These are phyloP conservation scores for Podospora tetraspora DNA, from an alignment of 495 filamentous ascomycete genomes.

Conservation along the genomic window DNA sequence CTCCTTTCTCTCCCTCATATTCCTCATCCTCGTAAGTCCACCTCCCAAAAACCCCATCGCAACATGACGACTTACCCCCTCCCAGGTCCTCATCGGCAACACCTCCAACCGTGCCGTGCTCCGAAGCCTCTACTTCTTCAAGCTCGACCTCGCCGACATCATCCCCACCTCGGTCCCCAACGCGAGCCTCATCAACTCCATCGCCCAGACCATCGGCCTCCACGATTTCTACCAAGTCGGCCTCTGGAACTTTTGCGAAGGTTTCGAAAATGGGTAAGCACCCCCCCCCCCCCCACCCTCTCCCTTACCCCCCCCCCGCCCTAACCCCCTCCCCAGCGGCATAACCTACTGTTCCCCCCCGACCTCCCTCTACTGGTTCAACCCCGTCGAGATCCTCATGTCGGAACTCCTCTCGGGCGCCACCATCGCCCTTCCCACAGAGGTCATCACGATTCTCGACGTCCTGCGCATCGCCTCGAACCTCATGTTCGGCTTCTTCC, in stretches of 20 bases:
- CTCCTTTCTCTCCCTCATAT: conserved; percentile 68
- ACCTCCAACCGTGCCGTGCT: conserved; percentile 54
- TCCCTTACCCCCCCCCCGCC: too few relatives aligned
- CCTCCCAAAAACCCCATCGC: not conserved
- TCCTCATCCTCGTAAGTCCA: conserved; percentile 60
- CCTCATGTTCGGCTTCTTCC: conserved; percentile 87
- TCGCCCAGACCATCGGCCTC: conserved; percentile 81
- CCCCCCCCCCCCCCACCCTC: not conserved
- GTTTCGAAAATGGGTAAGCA: conserved; percentile 4
- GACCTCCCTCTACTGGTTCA: conserved; percentile 74
- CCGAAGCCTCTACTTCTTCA: conserved; percentile 71
- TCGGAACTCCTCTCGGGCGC: conserved; percentile 75
- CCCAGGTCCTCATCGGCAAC: conserved; percentile 63
- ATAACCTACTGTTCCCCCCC: conserved; percentile 71
- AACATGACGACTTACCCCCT: not conserved
- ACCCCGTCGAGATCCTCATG: conserved; percentile 75
- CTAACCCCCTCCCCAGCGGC: conserved; percentile 36
- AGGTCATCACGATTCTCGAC: conserved; percentile 64
- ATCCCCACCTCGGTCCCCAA: conserved; percentile 72
- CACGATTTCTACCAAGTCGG: conserved; percentile 95
- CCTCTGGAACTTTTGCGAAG: conserved; percentile 72
- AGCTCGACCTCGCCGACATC: conserved; percentile 76
- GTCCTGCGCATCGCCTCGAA: conserved; percentile 74
- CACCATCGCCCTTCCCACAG: conserved; percentile 70
- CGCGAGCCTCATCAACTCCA: conserved; percentile 72